Evolutionary conservation across 345 rosid genomes (phyloP), one percentile per base, ranked within the genome.

Genomic region (Noccaea caerulescens): DNA sequence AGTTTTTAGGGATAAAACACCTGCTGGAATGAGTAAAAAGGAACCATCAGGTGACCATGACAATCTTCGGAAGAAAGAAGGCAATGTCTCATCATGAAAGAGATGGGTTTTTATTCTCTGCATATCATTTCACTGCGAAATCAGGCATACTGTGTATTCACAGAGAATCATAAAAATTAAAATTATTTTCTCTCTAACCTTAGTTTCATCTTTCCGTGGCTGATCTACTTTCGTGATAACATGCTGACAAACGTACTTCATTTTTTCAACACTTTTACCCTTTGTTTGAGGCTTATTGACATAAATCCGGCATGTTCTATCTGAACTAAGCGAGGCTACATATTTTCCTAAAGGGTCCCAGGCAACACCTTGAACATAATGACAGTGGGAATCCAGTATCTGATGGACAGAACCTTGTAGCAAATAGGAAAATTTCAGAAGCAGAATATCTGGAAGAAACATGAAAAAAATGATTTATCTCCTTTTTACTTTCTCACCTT

Each of bases 11-110:
- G 50, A 27, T 3, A 58, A 16, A 6, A 36, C 63, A 94, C 99
- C 99, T 55, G 99, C 90, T 37, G 98, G 99, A 66, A 73, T 84
- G 71, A 94, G 89, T 79, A 94, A 81, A 82, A 94, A 91, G 2
- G 95, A 89, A 50, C 99, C 99, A 87, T 91, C 99, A 77, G 95
- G 98, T 47, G 99, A 92, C 98, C 99, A 94, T 16, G 97, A 90
- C 73, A 94, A 80, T 89, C 99, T 87, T 77, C 98, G 81, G 74
- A 94, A 94, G 85, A 94, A 91, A 62, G 99, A 91, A 4, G 93
- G 93, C 72, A 94, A 69, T 32, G 99, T 94, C 78, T 94, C 99
- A 71, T 94, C 99, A 55, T 81, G 96, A 84, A 94, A 94, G 70
- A 94, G 96, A 79, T 89, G 87, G 63, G 51, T 81, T 82, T 86